Conservation (phyloP, 2,329 filamentous ascomycete genomes). For the Exophiala sideris region DNA sequence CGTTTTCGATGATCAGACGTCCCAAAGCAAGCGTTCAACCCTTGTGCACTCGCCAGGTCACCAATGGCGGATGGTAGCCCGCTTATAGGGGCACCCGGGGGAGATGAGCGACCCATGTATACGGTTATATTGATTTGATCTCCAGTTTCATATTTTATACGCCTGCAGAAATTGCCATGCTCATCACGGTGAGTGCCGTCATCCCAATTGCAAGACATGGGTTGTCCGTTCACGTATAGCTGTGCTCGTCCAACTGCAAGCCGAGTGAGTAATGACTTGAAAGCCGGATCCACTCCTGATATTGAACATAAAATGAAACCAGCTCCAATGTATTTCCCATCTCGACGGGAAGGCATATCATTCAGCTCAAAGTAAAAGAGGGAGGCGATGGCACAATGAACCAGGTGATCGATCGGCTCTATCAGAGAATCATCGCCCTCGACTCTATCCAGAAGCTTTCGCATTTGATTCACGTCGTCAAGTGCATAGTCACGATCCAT, state of each 20-base stretch:
- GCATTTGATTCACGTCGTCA: neutral
- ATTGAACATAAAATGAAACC: neutral
- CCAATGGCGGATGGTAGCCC: neutral
- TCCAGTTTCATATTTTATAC: neutral
- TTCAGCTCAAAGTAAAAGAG: slow-evolving; percentile 4
- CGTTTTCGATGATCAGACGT: neutral
- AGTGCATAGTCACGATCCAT: neutral
- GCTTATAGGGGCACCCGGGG: neutral
- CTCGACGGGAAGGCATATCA: neutral
- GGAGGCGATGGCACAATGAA: neutral
- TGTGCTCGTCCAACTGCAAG: neutral
- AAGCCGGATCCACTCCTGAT: neutral
- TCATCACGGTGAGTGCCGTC: neutral
- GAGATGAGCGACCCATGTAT: neutral
- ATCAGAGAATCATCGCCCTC: neutral
- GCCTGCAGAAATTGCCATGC: neutral
- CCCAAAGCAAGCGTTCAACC: neutral
- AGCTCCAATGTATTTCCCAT: neutral
- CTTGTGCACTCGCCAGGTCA: neutral
- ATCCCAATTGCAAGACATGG: neutral
- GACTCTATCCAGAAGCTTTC: neutral
- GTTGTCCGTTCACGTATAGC: neutral
- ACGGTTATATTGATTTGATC: neutral
- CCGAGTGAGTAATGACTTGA: neutral
- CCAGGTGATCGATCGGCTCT: neutral